Evolutionary conservation across 2,329 filamentous ascomycete genomes (phyloP).

Genomic region (Ophiostoma tasmaniense): DNA sequence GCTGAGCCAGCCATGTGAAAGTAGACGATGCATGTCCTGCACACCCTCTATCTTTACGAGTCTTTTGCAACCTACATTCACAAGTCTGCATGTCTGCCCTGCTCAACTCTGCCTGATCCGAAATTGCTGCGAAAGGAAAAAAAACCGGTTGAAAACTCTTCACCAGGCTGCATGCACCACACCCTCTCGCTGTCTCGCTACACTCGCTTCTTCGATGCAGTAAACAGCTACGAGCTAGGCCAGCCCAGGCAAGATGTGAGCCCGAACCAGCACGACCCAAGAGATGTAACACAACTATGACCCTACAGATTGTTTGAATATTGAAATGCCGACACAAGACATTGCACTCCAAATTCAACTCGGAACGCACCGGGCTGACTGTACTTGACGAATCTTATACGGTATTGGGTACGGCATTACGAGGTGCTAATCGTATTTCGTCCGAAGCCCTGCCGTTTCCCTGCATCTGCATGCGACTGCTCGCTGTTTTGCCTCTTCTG

Average conservation of each 20-base stretch:
- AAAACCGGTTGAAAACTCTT: neutral
- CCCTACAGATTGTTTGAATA: too few species aligned
- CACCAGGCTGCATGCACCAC: neutral
- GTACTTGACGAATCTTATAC: neutral
- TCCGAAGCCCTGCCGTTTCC: neutral
- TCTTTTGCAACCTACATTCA: neutral
- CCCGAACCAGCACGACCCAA: neutral
- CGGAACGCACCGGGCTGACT: neutral
- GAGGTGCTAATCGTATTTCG: neutral
- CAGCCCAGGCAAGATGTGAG: neutral
- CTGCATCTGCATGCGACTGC: neutral
- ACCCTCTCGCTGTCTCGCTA: neutral
- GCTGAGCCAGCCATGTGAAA: too few species aligned
- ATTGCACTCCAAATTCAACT: too few species aligned
- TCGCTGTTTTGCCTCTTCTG: conserved; percentile 1
- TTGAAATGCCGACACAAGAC: too few species aligned
- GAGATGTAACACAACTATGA: neutral
- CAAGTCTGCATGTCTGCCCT: neutral
- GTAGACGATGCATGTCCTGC: neutral
- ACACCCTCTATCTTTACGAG: neutral
- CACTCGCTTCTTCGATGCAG: neutral
- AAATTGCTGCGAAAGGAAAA: neutral
- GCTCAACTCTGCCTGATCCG: neutral
- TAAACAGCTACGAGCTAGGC: neutral
- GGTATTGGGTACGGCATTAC: neutral